Percentiles rank a stretch among this genome's conserved stretches.
Conservation (phyloP, 2,329 filamentous ascomycete species). For the Didymella sp. region DNA sequence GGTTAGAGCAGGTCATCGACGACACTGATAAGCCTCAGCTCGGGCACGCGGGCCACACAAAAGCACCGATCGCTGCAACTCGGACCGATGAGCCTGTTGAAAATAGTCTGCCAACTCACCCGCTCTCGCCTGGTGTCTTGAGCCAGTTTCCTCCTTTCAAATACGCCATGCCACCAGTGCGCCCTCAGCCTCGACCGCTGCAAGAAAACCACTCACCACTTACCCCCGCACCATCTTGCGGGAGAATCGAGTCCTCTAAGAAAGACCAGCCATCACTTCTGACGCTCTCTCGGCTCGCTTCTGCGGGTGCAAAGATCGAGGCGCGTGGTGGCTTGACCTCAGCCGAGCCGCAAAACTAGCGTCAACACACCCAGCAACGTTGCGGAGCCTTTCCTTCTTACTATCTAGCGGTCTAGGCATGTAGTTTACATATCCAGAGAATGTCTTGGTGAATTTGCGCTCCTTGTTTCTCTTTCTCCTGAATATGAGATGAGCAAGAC, state of each 20-base stretch:
- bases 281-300: neutral
- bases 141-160: constrained; percentile 1
- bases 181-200: neutral
- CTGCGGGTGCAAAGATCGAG: neutral
- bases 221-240: neutral
- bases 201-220: neutral
- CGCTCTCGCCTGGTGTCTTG: neutral
- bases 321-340: neutral
- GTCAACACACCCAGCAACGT: neutral
- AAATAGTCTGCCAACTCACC: neutral
- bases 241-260: neutral
- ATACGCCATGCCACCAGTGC: neutral
- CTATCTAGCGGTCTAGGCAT: neutral
- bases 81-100: neutral
- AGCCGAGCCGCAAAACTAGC: neutral
- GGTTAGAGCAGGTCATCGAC: neutral
- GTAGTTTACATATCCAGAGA: no score
- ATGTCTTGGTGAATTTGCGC: neutral
- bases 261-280: neutral
- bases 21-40: neutral
- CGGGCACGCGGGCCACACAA: neutral
- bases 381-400: neutral
- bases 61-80: neutral
- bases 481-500: neutral
- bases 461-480: no score